These are phyloP conservation scores for Trichoderma sp. DNA, from an alignment of 2,329 filamentous ascomycete species.

Conservation along the genomic window DNA sequence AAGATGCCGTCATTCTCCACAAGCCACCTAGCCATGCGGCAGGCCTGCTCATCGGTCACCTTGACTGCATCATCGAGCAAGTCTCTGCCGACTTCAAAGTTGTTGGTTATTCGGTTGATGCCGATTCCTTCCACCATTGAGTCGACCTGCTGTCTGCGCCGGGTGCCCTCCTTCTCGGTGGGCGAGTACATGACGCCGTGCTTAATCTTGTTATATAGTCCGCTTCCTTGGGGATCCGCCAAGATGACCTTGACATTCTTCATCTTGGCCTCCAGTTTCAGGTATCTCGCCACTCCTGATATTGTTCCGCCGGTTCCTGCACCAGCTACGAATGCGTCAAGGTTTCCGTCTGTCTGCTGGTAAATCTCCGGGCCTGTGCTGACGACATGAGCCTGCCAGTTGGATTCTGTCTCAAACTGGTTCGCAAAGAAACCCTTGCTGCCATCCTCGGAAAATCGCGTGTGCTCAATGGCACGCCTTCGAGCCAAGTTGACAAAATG, in stretches of 20 bases:
- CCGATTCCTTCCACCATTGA: slow-evolving; percentile 95
- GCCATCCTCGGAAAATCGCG: slow-evolving; percentile 49
- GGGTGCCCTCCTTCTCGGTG: slow-evolving; percentile 86
- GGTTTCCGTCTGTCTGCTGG: slow-evolving; percentile 66
- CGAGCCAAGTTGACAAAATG: slow-evolving; percentile 95
- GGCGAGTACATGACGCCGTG: slow-evolving; percentile 94
- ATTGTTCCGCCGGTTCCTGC: slow-evolving; percentile 95
- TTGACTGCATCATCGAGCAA: slow-evolving; percentile 87
- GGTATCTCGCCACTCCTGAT: slow-evolving; percentile 76
- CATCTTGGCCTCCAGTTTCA: slow-evolving; percentile 69
- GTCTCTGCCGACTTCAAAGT: slow-evolving; percentile 84
- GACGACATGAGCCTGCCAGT: slow-evolving; percentile 79
- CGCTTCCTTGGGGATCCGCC: slow-evolving; percentile 91
- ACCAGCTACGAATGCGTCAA: slow-evolving; percentile 89
- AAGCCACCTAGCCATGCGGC: slow-evolving; percentile 91
- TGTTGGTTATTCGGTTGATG: slow-evolving; percentile 89
- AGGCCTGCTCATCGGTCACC: slow-evolving; percentile 85
- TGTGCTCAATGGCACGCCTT: slow-evolving; percentile 72
- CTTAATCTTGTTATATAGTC: slow-evolving; percentile 85
- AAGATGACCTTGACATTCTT: slow-evolving; percentile 67
- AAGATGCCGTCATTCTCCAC: slow-evolving; percentile 96
- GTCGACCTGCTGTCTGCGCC: slow-evolving; percentile 87
- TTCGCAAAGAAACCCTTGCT: slow-evolving; percentile 91
- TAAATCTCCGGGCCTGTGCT: slow-evolving; percentile 90
- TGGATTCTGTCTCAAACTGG: slow-evolving; percentile 90